Percentiles rank a stretch among this genome's conserved stretches.
Conservation (phyloP, 1,284 basidiomycete species). For the Phellopilus nigrolimitatus region DNA sequence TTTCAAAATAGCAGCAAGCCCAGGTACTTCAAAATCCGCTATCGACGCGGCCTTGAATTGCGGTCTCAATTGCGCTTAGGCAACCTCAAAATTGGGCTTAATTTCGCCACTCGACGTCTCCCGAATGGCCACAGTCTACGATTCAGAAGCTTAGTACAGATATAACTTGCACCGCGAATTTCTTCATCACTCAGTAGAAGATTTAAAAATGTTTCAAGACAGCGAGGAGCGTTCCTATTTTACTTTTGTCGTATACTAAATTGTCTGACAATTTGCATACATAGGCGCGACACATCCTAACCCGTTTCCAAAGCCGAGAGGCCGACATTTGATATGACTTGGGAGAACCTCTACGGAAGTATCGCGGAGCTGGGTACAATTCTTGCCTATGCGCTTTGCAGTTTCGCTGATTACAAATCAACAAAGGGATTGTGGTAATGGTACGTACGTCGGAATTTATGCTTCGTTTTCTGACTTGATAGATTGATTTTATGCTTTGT, state of each 20-base stretch:
- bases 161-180: neutral
- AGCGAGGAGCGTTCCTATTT: neutral
- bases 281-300: neutral
- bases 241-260: neutral
- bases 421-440: slow-evolving; percentile 48
- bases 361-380: slow-evolving; percentile 44
- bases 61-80: neutral
- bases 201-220: neutral
- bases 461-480: slow-evolving; percentile 20
- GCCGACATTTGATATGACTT: slow-evolving; percentile 14
- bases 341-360: slow-evolving; percentile 44
- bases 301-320: slow-evolving; percentile 10
- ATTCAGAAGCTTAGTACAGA: neutral
- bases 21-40: neutral
- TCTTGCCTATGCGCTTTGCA: slow-evolving; percentile 42
- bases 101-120: neutral
- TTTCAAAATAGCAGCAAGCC: neutral
- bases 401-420: slow-evolving; percentile 41
- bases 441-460: slow-evolving; percentile 41
- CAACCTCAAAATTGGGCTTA: neutral
- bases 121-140: neutral
- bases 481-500: slow-evolving; percentile 12
- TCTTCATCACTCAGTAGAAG: neutral
- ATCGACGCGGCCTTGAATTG: neutral
- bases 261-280: neutral